phyloP scores from a whole-genome alignment of 208 protist genomes.

The Porcisia deanei region DNA sequence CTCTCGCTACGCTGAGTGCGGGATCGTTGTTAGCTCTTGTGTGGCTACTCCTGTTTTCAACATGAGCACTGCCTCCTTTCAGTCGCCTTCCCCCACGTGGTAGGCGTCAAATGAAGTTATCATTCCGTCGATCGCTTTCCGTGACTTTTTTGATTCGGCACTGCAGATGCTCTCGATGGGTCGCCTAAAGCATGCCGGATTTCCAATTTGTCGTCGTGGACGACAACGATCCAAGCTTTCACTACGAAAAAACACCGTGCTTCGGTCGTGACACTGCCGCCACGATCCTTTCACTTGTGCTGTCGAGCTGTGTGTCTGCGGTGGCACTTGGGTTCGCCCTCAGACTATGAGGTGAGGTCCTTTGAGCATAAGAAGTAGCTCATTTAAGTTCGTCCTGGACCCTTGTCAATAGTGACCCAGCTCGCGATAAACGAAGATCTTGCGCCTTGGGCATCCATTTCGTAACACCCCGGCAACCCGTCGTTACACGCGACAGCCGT shows the following conservation, averaged over 20 bases:
- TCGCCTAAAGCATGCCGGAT: slow-evolving; percentile 42
- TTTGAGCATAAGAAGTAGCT: neutral
- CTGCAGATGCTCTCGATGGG: slow-evolving; percentile 25
- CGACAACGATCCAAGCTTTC: slow-evolving; percentile 38
- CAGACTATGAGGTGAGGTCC: neutral
- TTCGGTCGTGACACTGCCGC: slow-evolving; percentile 30
- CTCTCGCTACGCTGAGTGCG: slow-evolving; percentile 43
- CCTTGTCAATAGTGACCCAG: neutral
- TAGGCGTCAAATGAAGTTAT: slow-evolving; percentile 30
- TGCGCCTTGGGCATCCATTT: neutral
- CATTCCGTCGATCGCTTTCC: slow-evolving; percentile 39
- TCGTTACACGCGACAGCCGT: neutral
- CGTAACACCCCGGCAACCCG: too few species aligned
- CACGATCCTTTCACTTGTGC: neutral
- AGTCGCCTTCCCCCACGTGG: slow-evolving; percentile 18
- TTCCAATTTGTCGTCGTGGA: slow-evolving; percentile 55
- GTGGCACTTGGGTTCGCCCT: neutral
- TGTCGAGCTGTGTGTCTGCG: slow-evolving; percentile 3
- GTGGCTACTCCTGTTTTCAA: slow-evolving; percentile 39
- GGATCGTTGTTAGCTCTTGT: slow-evolving; percentile 39
- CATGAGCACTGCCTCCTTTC: slow-evolving; percentile 21
- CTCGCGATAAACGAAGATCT: neutral
- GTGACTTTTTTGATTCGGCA: slow-evolving; percentile 25
- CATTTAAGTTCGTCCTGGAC: too few species aligned
- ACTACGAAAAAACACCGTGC: slow-evolving; percentile 42